Percentiles rank a stretch among this genome's conserved stretches.
These are phyloP conservation scores for Paramyrothecium roridum DNA, from an alignment of 2,329 filamentous ascomycete genomes.

Conservation along the genomic window DNA sequence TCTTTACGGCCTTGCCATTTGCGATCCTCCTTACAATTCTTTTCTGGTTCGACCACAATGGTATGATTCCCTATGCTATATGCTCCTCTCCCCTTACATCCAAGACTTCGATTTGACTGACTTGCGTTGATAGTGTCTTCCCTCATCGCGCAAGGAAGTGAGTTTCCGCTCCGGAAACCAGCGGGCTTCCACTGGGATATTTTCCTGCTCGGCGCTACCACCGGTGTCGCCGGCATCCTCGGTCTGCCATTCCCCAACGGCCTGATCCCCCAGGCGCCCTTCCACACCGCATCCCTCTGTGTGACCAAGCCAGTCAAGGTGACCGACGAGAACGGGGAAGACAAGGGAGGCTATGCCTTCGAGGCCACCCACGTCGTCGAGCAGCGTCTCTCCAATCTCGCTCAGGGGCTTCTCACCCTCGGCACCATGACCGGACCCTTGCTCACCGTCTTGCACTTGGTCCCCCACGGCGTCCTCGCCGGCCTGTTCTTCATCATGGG, in stretches of 20 bases:
- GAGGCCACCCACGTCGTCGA: slow-evolving; percentile 66
- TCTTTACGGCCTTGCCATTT: slow-evolving; percentile 86
- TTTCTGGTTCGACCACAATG: slow-evolving; percentile 89
- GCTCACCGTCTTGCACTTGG: slow-evolving; percentile 70
- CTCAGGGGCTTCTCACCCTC: slow-evolving; percentile 73
- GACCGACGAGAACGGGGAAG: slow-evolving; percentile 47
- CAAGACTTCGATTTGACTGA: slow-evolving; percentile 1
- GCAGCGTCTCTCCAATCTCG: slow-evolving; percentile 75
- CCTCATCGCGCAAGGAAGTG: slow-evolving; percentile 77
- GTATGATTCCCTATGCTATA: slow-evolving; percentile 35
- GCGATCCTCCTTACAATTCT: slow-evolving; percentile 77
- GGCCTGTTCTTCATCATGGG: slow-evolving; percentile 86
- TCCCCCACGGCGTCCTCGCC: slow-evolving; percentile 76
- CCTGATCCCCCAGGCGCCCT: slow-evolving; percentile 79
- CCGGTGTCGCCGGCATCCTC: slow-evolving; percentile 70
- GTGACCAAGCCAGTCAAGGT: slow-evolving; percentile 58
- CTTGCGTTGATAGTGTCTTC: slow-evolving; percentile 60
- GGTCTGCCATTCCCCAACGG: slow-evolving; percentile 81
- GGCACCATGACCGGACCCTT: slow-evolving; percentile 77
- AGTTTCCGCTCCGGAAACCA: slow-evolving; percentile 77
- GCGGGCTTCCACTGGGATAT: slow-evolving; percentile 85
- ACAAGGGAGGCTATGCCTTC: slow-evolving; percentile 54
- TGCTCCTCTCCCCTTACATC: background rate
- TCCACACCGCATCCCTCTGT: slow-evolving; percentile 76
- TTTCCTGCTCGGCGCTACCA: slow-evolving; percentile 76